Evolutionary conservation across 495 filamentous ascomycete species (phyloP), one percentile per base, ranked within the genome.

Genomic region (Alectoria sarmentosa): DNA sequence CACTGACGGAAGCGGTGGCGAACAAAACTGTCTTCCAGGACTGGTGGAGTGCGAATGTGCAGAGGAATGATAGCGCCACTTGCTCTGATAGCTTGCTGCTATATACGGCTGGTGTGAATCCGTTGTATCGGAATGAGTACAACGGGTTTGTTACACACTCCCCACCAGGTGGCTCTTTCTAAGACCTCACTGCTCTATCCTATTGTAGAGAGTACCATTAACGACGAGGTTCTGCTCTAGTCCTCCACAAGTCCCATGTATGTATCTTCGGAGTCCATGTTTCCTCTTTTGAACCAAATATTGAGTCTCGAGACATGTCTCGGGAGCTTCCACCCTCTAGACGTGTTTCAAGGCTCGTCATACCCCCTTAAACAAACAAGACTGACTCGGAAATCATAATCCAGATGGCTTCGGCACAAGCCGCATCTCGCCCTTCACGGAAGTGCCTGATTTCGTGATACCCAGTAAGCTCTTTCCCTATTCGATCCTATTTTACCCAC

Each of bases 391-490:
- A n/a, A n/a, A n/a, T n/a, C n/a, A n/a, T n/a, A n/a, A n/a, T n/a
- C 36, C 36, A 44, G 73, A 72, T 55, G 83, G 81, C 19, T 85
- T 83, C 65, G 65, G 68, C 17, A 73, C 71, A 13, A 70, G 72
- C 8, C 73, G 79, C 28, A 77, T 85, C 30, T 74, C 75, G 2
- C 70, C 75, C 13, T 79, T 84, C 58, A 66, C 78, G 8, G 83
- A 81, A 57, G 71, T 73, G 2, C 84, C 84, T 21, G 84, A 88
- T 65, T 73, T 80, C 13, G 82, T 87, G 1, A 76, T 85, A 15
- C 84, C 85, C 57, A 69, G 46, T 49, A 49, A 26, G 46, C 46
- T 28, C 46, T 49, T 28, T 49, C 9, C 21, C 42, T 10, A 3
- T n/a, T n/a, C 19, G 3, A 46, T 19, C 21, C 21, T 46, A 21